Evolutionary conservation across 345 rosid species (phyloP).

Genomic region (Atalantia buxifolia): DNA sequence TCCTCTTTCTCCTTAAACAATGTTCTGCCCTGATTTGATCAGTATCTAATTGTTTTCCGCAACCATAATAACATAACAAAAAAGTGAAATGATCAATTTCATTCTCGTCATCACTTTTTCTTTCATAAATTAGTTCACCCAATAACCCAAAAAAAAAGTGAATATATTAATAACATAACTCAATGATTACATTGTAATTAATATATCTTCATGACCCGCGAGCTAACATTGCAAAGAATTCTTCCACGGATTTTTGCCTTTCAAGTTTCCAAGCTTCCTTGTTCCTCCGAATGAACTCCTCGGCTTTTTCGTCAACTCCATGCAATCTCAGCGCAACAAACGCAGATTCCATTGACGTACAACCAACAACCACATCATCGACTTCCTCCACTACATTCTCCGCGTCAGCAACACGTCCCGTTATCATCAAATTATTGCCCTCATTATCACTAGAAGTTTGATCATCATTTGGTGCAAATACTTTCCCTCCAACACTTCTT

Average conservation of each 20-base stretch:
- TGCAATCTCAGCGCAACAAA: neutral
- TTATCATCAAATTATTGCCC: neutral
- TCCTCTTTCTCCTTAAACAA: neutral
- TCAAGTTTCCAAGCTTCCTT: slow-evolving; percentile 15
- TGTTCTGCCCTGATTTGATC: too few relatives aligned
- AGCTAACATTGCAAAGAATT: slow-evolving; percentile 12
- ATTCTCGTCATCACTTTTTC: neutral
- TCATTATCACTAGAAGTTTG: neutral
- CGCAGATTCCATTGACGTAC: neutral
- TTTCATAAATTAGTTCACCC: neutral
- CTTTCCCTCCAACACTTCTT: neutral
- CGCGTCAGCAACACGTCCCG: neutral
- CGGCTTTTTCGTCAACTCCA: slow-evolving; percentile 27
- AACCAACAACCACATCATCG: too few relatives aligned
- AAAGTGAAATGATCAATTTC: neutral
- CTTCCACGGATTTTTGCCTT: slow-evolving; percentile 14
- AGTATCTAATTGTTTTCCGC: neutral
- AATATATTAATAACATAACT: neutral
- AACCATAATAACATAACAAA: neutral
- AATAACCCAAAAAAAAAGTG: too few relatives aligned
- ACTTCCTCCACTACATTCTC: neutral
- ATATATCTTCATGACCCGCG: neutral
- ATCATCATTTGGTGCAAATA: neutral
- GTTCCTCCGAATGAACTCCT: slow-evolving; percentile 11
- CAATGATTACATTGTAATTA: neutral